Conservation (phyloP, 768 basidiomycete genomes). For the Lactarius evosmus region DNA sequence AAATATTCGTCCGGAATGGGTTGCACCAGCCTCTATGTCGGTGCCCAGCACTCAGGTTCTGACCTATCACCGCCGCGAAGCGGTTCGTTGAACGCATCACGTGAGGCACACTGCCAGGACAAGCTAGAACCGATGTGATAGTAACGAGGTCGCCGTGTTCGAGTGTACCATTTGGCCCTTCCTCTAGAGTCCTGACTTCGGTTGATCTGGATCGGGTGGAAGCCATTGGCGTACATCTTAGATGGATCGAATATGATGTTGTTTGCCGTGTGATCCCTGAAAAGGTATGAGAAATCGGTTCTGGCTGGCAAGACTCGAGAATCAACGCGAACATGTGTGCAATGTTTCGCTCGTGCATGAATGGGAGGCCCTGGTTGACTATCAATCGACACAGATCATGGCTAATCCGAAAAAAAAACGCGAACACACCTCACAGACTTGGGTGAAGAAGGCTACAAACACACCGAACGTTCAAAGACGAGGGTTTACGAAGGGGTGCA, state of each 20-base stretch:
- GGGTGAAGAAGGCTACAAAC: conserved; percentile 30
- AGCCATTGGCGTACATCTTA: conserved; percentile 18
- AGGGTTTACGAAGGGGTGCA: conserved; percentile 27
- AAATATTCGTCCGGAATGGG: conserved; percentile 33
- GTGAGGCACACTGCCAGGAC: conserved; percentile 28
- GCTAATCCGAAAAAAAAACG: not conserved
- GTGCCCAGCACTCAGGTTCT: conserved; percentile 34
- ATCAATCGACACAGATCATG: not conserved
- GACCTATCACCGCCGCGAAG: conserved; percentile 30
- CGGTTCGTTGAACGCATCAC: conserved; percentile 22
- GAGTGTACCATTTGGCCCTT: conserved; percentile 25
- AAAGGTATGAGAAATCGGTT: not conserved
- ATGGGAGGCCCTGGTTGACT: conserved; percentile 27
- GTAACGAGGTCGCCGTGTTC: conserved; percentile 33
- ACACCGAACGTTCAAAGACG: conserved; percentile 31
- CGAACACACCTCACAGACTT: conserved; percentile 29
- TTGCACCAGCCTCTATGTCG: conserved; percentile 13
- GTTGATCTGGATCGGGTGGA: conserved; percentile 15
- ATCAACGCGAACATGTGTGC: conserved; percentile 28
- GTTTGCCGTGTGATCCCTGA: conserved; percentile 15
- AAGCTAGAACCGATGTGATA: conserved; percentile 35
- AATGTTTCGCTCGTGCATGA: conserved; percentile 29
- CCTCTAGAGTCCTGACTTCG: conserved; percentile 12
- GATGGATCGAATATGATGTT: conserved; percentile 24
- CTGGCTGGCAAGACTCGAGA: not conserved